A percentile compares a stretch with the other conserved stretches of the same genome.
Evolutionary conservation across 2,329 filamentous ascomycete species (phyloP).

Genomic region (Exophiala alcalophila): DNA sequence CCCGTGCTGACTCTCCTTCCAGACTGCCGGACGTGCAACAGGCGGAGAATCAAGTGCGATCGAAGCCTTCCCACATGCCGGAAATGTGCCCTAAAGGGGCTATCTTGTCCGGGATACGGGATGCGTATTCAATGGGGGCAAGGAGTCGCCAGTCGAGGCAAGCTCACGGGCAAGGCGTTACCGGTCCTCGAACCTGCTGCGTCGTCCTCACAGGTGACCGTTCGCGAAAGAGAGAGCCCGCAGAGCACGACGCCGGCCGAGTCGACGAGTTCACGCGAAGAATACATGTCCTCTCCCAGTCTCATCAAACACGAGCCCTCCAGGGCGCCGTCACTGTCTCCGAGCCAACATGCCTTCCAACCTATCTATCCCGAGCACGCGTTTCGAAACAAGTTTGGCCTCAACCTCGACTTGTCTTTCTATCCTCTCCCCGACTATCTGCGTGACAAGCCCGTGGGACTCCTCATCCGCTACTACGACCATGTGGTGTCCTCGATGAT

Average conservation of each 20-base stretch:
- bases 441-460: constrained; percentile 13
- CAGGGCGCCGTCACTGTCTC: background rate
- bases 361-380: constrained; percentile 8
- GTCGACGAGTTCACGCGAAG: no score
- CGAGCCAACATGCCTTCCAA: constrained; percentile 3
- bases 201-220: background rate
- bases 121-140: constrained; percentile 37
- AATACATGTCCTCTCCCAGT: constrained; percentile 1
- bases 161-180: constrained; percentile 20
- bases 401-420: constrained; percentile 12
- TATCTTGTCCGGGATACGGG: constrained; percentile 38
- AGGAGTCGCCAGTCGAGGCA: constrained; percentile 31
- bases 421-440: constrained; percentile 11
- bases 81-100: constrained; percentile 38
- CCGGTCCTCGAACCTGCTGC: constrained; percentile 21
- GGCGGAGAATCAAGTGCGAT: constrained; percentile 40
- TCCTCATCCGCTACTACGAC: constrained; percentile 32
- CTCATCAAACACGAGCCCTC: constrained; percentile 1
- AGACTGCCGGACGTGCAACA: constrained; percentile 39
- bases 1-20: background rate
- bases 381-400: constrained; percentile 14
- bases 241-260: background rate
- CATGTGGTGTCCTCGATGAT: constrained; percentile 28
- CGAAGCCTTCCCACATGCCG: constrained; percentile 36
- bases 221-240: constrained; percentile 4